Percentiles rank a stretch among this genome's conserved stretches.
Evolutionary conservation across 805 yeast species (phyloP).

Genomic region (Metschnikowia cubensis): DNA sequence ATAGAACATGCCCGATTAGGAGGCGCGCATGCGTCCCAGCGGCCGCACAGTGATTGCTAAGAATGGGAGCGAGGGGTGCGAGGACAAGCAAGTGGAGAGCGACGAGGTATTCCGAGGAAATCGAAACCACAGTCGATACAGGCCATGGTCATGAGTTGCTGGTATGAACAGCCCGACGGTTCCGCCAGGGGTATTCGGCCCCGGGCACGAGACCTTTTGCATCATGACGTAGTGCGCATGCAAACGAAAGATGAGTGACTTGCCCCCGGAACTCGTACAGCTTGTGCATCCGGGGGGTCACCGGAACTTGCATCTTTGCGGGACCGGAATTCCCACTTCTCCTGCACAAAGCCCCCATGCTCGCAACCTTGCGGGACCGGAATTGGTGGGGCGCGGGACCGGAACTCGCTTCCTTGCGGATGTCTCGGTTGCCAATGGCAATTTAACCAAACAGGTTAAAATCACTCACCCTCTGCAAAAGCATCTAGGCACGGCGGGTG

Average conservation of each 20-base stretch:
- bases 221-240: conserved; percentile 5
- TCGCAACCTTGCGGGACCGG: not conserved
- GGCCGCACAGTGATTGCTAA: not conserved
- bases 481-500: not conserved
- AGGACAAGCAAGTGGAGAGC: not conserved
- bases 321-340: not conserved
- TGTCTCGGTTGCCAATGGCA: conserved; percentile 1
- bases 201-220: not conserved
- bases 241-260: conserved; percentile 1
- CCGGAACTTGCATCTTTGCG: not conserved
- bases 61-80: not conserved
- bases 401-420: conserved; percentile 3
- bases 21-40: conserved; percentile 1
- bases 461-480: not conserved
- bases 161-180: too few relatives aligned
- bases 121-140: too few relatives aligned
- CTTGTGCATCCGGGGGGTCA: not conserved
- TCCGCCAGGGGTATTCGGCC: too few relatives aligned
- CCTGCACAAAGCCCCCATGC: not conserved
- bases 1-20: conserved; percentile 4
- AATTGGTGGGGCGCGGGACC: not conserved
- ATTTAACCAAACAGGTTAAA: conserved; percentile 4
- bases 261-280: conserved; percentile 4
- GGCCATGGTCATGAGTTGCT: too few relatives aligned
- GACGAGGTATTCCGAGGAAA: too few relatives aligned